Evolutionary conservation across 179 eudicot species (phyloP).

Genomic region (Beta corolliflora): DNA sequence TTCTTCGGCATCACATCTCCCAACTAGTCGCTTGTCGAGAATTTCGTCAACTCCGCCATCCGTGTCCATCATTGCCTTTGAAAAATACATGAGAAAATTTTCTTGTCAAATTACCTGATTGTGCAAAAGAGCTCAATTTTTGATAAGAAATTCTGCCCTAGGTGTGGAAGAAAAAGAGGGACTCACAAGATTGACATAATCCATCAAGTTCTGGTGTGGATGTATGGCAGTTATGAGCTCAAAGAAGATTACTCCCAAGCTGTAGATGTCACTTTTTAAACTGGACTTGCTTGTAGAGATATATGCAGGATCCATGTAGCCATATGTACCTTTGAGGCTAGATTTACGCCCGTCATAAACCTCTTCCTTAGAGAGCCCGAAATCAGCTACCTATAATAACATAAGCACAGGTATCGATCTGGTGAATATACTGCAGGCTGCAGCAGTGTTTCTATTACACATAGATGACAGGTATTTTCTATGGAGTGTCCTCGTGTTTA

Average conservation of each 20-base stretch:
- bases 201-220: slow-evolving; percentile 92
- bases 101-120: background rate
- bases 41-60: slow-evolving; percentile 97
- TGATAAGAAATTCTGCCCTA: no score
- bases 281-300: slow-evolving; percentile 75
- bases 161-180: background rate
- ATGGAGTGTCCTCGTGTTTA: no score
- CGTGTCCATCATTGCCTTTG: slow-evolving; percentile 78
- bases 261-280: slow-evolving; percentile 86
- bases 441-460: background rate
- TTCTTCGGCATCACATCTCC: slow-evolving; percentile 60
- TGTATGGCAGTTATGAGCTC: slow-evolving; percentile 95
- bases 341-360: slow-evolving; percentile 74
- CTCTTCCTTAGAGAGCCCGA: slow-evolving; percentile 93
- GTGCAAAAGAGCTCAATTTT: background rate
- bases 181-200: slow-evolving; percentile 89
- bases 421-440: background rate
- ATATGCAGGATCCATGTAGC: slow-evolving; percentile 93
- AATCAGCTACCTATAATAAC: slow-evolving; percentile 85
- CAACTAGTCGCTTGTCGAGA: slow-evolving; percentile 65
- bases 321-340: slow-evolving; percentile 92
- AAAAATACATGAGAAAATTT: background rate
- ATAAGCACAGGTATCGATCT: background rate
- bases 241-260: slow-evolving; percentile 87
- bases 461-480: background rate